Base-by-base conservation (phyloP, 441 rosid species). In the Metrosideros polymorpha region DNA sequence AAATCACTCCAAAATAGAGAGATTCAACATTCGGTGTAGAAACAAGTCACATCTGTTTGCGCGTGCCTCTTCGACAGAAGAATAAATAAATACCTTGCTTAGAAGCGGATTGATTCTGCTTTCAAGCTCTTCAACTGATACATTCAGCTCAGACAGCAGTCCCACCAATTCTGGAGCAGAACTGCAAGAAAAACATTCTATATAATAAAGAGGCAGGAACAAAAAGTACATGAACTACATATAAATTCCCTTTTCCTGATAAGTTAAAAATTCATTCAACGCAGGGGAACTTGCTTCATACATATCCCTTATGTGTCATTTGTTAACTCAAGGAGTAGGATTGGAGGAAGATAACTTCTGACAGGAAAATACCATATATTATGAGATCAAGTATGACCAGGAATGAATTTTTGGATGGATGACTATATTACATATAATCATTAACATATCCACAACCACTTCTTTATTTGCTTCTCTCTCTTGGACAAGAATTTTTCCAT, bases 161-260 rank as follows among this genome's bases (percentile, higher is more conserved):
- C 95, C 96, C 82, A 95, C 94, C 86, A 96, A 90, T 86, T 97
- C 99, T 53, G 99, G 99, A 66, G 98, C 98, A 92, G 95, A 93
- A 86, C 96, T 96, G 95, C 6, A 87, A 30, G 24, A 75, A 29
- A 39, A 77, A 42, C 30, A 39, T 43, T 6, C 1, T 30, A 22
- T 25, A 14, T 30, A 49, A 61, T 25, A 7, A 53, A 56, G 77
- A 61, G 29, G 35, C 25, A 82, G 50, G 42, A 49, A 32, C 25
- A 39, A 35, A 27, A 71, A 18, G 35, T 7, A 19, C 17, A 2
- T 57, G 14, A 6, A 29, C 22, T 61, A 39, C 42, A 50, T n/a
- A 19, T 10, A 19, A 7, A 1, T 32, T 63, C 14, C 43, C 45
- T 18, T 66, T 66, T 0, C 2, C 43, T 0, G 45, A 25, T 9